Evolutionary conservation across 192 early-diverging fungal genomes (phyloP), one percentile per base, ranked within the genome.

Genomic region (Coemansia sp.): DNA sequence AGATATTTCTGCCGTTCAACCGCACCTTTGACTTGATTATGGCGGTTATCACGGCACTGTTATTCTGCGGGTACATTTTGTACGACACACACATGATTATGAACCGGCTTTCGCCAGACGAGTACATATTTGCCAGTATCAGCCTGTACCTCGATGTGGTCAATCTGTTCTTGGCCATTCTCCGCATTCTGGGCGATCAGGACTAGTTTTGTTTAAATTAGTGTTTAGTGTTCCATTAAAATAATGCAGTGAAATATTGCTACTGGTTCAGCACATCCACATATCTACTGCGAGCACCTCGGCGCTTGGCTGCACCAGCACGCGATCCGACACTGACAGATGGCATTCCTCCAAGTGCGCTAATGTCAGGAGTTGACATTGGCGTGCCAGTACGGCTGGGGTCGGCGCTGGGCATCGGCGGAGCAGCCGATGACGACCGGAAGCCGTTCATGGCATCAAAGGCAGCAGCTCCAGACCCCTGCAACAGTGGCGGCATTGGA

Each of bases 31-130:
- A 90, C 61, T 61, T 92, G 29, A 72, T 83, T 35, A 60, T 90
- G 29, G 86, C 87, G 4, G 67, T 85, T 10, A 64, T 78, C 14
- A 82, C 73, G 1, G 90, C 88, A 1, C 59, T 93, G 18, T 60
- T 93, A 22, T 93, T 93, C 81, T 88, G 85, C 57, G 89, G 88
- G 13, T 93, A 89, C 81, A 89, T 93, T 58, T 68, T 91, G 45
- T 88, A 84, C 52, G 91, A 93, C 69, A 93, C 91, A 3, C 83
- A 85, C 49, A 68, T 78, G 64, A 83, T 93, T 23, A 87, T 90
- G 75, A 78, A 85, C 64, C 75, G 84, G n/a, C 63, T 87, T 22
- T 85, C 81, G 16, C 87, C 86, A n/a, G 91, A 93, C 53, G 89
- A 90, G 37, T 91, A 89, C 54, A 84, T 92, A 16, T 55, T 85